Evolutionary conservation across 768 basidiomycete genomes (phyloP), one percentile per base, ranked within the genome.

Genomic region (Cystobasidium ongulense): DNA sequence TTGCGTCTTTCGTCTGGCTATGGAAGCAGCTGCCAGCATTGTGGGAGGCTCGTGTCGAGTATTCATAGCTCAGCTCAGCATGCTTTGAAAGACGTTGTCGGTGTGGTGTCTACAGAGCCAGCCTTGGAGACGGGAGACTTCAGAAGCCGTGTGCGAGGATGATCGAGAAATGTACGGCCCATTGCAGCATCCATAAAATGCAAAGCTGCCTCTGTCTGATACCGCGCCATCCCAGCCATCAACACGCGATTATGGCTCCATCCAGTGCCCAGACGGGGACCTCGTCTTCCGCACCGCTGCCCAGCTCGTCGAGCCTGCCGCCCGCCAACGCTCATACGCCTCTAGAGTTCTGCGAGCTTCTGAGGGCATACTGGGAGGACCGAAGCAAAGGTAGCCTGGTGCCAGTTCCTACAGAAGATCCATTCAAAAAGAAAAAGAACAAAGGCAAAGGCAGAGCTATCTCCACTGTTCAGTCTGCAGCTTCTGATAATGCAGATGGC

Each of bases 261-360:
- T 17, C 3, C 46, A 50, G 3, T n/a, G 7, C 39, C 8, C 39
- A 39, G 7, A 7, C 7, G 7, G 8, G 39, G 7, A 7, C 39
- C 39, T 39, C 17, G 39, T 50, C 46, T 4, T 50, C 46, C 21
- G 5, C 46, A 17, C 46, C 3, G 46, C 46, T 11, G 46, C 15
- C 10, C 46, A 50, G 46, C 46, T 50, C 46, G 46, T 50, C 46
- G 46, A 8, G 21, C n/a, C 46, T 50, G 21, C 46, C 15, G 46
- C 46, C 46, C n/a, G 46, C 46, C 46, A 50, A 50, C 57, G 57
- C 57, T 15, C 29, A 15, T 23, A 15, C 57, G 25, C 57, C 57
- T 27, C 33, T 59, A 27, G 57, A 59, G 33, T 59, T 59, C 33
- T 59, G 57, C 57, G 57, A 59, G 57, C 25, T 59, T 23, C 57